Percentiles rank a stretch among this genome's conserved stretches.
Conservation (phyloP, 331 rosid species). For the Rhamnella rubrinervis region DNA sequence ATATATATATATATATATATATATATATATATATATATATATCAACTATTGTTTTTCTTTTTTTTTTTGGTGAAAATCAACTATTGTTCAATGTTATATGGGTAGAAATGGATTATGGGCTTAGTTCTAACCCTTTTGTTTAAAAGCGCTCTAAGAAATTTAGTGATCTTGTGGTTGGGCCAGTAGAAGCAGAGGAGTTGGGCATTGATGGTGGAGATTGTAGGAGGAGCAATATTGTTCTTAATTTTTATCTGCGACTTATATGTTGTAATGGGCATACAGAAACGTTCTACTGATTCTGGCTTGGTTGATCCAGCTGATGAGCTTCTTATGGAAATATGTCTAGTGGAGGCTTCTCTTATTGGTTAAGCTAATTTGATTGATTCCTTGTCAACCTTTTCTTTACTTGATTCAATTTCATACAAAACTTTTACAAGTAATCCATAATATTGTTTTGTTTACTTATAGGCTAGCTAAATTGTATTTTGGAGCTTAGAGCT, state of each 20-base stretch:
- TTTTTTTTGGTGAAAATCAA: slow-evolving; percentile 13
- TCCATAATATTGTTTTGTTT: too few relatives aligned
- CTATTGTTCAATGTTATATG: slow-evolving; percentile 37
- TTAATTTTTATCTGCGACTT: slow-evolving; percentile 49
- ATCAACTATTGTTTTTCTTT: not conserved
- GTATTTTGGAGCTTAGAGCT: too few relatives aligned
- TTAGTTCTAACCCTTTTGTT: slow-evolving; percentile 44
- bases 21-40: not conserved
- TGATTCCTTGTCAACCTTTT: not conserved
- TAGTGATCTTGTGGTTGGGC: slow-evolving; percentile 44
- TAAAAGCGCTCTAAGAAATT: slow-evolving; percentile 48
- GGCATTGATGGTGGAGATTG: slow-evolving; percentile 51
- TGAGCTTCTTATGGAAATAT: slow-evolving; percentile 46
- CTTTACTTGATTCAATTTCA: not conserved
- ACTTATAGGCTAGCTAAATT: too few relatives aligned
- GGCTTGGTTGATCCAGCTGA: slow-evolving; percentile 61
- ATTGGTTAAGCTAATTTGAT: slow-evolving; percentile 34
- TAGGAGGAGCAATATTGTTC: slow-evolving; percentile 49
- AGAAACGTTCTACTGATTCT: slow-evolving; percentile 38
- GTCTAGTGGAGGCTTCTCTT: slow-evolving; percentile 56
- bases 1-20: not conserved
- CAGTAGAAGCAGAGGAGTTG: slow-evolving; percentile 54
- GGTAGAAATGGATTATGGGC: slow-evolving; percentile 33
- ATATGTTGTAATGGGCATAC: slow-evolving; percentile 30
- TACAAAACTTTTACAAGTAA: too few relatives aligned